These are phyloP conservation scores for Podochytrium sp. DNA, from an alignment of 192 early-diverging fungal species.

Conservation along the genomic window DNA sequence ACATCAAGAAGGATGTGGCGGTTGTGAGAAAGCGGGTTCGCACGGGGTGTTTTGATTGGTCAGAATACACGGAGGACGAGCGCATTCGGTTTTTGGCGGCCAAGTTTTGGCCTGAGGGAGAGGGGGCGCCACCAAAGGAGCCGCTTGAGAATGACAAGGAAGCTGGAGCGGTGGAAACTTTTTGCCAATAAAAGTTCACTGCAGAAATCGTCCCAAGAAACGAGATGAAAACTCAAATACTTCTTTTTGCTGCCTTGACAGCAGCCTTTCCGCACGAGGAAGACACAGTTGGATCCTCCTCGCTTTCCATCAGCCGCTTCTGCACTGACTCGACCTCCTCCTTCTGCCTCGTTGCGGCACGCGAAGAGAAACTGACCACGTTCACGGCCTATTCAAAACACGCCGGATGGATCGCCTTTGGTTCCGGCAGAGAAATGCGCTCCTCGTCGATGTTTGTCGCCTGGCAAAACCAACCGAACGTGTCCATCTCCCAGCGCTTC, in stretches of 20 bases:
- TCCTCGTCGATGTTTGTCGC: slow-evolving; percentile 33
- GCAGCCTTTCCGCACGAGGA: too few species aligned
- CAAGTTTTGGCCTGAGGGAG: slow-evolving; percentile 44
- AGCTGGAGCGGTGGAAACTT: too few species aligned
- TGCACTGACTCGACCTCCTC: background rate
- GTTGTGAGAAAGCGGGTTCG: slow-evolving; percentile 41
- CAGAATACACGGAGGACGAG: slow-evolving; percentile 49
- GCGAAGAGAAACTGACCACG: background rate
- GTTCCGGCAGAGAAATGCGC: slow-evolving; percentile 10
- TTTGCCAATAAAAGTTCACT: too few species aligned
- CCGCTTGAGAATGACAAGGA: slow-evolving; percentile 26
- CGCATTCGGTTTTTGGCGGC: slow-evolving; percentile 41
- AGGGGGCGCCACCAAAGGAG: slow-evolving; percentile 41
- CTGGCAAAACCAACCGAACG: slow-evolving; percentile 23
- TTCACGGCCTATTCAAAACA: background rate
- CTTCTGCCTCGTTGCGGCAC: background rate
- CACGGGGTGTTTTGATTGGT: slow-evolving; percentile 58
- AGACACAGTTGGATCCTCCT: too few species aligned
- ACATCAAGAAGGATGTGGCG: slow-evolving; percentile 27
- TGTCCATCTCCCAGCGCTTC: slow-evolving; percentile 31
- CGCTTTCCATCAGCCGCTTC: background rate
- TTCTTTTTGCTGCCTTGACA: too few species aligned
- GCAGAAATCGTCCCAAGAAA: too few species aligned
- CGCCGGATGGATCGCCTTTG: slow-evolving; percentile 6
- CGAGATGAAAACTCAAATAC: too few species aligned